Evolutionary conservation across 2,329 filamentous ascomycete genomes (phyloP).

Genomic region (Daldinia sp.): DNA sequence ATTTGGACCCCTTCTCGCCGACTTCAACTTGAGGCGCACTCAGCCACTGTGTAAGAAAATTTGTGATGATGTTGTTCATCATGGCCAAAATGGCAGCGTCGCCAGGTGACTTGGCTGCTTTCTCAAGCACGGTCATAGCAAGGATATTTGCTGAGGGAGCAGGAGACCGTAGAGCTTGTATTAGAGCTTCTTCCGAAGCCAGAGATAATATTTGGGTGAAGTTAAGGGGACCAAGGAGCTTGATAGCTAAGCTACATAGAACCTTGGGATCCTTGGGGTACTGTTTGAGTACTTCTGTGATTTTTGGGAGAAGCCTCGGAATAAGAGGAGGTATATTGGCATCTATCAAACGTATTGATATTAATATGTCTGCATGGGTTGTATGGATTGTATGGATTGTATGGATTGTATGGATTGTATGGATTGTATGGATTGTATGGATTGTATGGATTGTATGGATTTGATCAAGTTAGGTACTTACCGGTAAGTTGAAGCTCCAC

Average conservation of each 20-base stretch:
- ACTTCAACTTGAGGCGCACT: slow-evolving; percentile 65
- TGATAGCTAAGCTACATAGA: slow-evolving; percentile 66
- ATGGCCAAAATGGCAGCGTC: slow-evolving; percentile 64
- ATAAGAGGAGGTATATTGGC: slow-evolving; percentile 65
- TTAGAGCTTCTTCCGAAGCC: slow-evolving; percentile 63
- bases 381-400: background rate
- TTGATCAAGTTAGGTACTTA: slow-evolving; percentile 44
- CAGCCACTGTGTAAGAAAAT: slow-evolving; percentile 66
- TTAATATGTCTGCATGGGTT: background rate
- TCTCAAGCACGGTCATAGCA: slow-evolving; percentile 67
- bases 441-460: background rate
- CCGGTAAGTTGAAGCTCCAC: slow-evolving; percentile 70
- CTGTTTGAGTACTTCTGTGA: slow-evolving; percentile 65
- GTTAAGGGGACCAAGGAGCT: slow-evolving; percentile 65
- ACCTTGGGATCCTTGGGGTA: slow-evolving; percentile 64
- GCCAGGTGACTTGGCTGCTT: slow-evolving; percentile 62
- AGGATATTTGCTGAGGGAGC: slow-evolving; percentile 69
- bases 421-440: background rate
- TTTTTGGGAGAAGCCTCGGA: slow-evolving; percentile 64
- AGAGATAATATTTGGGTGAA: slow-evolving; percentile 65
- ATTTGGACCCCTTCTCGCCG: slow-evolving; percentile 64
- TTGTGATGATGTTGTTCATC: slow-evolving; percentile 62
- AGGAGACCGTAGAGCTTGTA: slow-evolving; percentile 66
- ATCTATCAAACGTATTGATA: slow-evolving; percentile 53
- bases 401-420: background rate